These are phyloP conservation scores for Beta vulgaris DNA, from an alignment of 148 eudicot genomes.

Conservation along the genomic window DNA sequence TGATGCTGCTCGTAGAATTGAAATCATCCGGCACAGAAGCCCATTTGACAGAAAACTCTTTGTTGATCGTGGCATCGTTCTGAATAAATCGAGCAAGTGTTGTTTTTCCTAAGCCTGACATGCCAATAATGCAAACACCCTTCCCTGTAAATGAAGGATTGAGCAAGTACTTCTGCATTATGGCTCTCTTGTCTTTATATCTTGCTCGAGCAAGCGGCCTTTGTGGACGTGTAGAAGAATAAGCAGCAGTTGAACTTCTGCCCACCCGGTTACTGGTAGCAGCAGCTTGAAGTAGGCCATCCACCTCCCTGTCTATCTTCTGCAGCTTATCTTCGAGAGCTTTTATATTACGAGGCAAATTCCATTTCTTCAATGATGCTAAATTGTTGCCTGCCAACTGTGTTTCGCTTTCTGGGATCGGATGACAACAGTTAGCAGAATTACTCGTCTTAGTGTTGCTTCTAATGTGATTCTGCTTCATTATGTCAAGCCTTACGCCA, in stretches of 20 bases:
- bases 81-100: constrained; percentile 4
- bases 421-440: not conserved
- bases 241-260: not conserved
- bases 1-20: not conserved
- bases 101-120: constrained; percentile 21
- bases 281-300: constrained; percentile 1
- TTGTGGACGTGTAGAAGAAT: not conserved
- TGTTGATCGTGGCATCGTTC: not conserved
- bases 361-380: not conserved
- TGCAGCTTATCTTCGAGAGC: not conserved
- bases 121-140: constrained; percentile 1
- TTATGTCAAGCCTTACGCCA: not conserved
- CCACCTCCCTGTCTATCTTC: not conserved
- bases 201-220: not conserved
- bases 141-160: not conserved
- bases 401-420: not conserved
- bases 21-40: constrained; percentile 1
- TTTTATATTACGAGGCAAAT: constrained; percentile 3
- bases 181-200: not conserved
- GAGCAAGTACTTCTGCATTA: not conserved
- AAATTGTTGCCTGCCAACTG: not conserved
- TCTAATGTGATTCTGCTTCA: not conserved
- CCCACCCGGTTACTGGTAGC: not conserved
- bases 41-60: not conserved
- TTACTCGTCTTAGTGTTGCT: not conserved